Evolutionary conservation across 805 yeast species (phyloP).

Genomic region (Candida xyloterini): DNA sequence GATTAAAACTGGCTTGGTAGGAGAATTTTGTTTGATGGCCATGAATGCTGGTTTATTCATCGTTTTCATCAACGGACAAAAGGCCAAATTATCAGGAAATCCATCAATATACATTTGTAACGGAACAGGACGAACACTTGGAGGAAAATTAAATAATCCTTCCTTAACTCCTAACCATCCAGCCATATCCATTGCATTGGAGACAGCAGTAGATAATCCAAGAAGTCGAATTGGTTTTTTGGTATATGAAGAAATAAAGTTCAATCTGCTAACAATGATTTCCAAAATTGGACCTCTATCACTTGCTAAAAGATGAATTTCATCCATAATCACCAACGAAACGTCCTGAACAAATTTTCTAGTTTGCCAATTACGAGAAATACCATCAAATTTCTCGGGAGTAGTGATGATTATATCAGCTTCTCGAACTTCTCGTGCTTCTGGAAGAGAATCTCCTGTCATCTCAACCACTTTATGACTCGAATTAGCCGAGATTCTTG

Average conservation of each 20-base stretch:
- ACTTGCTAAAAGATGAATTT: constrained; percentile 77
- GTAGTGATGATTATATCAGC: constrained; percentile 81
- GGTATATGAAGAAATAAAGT: constrained; percentile 61
- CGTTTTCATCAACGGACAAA: constrained; percentile 80
- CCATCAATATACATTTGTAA: constrained; percentile 86
- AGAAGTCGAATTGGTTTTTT: constrained; percentile 59
- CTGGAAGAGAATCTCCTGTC: constrained; percentile 82
- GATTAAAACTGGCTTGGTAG: constrained; percentile 77
- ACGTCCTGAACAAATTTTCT: constrained; percentile 72
- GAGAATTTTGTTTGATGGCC: constrained; percentile 91
- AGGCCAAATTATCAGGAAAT: constrained; percentile 75
- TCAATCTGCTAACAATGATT: constrained; percentile 87
- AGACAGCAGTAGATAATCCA: constrained; percentile 84
- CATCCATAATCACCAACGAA: constrained; percentile 80
- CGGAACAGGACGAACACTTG: constrained; percentile 82
- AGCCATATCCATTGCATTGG: constrained; percentile 83
- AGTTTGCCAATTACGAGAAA: constrained; percentile 81
- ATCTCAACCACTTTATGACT: constrained; percentile 61
- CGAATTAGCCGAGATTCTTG: constrained; percentile 46
- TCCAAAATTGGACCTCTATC: constrained; percentile 86
- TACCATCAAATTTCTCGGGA: constrained; percentile 86
- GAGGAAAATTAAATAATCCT: constrained; percentile 78
- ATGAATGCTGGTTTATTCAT: constrained; percentile 88
- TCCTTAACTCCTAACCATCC: constrained; percentile 75
- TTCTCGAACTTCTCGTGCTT: constrained; percentile 57